Base-by-base conservation (phyloP, 108 stramenopile genomes). In the Aureococcus anophagefferens region DNA sequence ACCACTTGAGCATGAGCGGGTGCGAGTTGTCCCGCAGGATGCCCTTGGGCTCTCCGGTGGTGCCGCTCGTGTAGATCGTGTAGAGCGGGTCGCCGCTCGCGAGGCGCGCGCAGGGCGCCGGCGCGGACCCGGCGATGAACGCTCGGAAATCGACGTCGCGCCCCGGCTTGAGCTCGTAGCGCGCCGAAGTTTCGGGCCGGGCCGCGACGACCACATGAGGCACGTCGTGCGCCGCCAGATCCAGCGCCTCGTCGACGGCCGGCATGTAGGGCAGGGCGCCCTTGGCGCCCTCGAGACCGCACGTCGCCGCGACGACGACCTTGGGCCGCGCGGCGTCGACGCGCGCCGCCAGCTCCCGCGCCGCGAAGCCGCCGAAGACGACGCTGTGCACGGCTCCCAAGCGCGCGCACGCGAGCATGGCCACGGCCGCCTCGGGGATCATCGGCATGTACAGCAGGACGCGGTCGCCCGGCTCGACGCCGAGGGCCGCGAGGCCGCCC, bases 361-460 rank as follows among this genome's bases (percentile, higher is more conserved):
- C 68, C 28, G 92, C 88, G 75, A 93, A 93, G 25, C 90, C 92
- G 33, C 89, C 92, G 81, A 91, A 93, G 9, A 93, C 92, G 30
- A 93, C 92, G 36, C 77, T 80, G 71, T 93, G 92, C 30, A 90
- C 74, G 17, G 92, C 92, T 30, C 91, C 89, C 63, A 92, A 79
- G 28, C 88, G 75, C 14, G 87, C 79, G 70, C 89, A 90, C 17
- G 88, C 87, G 15, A 93, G 73, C 90, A 93, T 90, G 30, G 90
- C 87, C 45, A 93, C 74, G 5, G 79, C 68, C 40, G 87, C 78
- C 69, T 93, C 83, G 0, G 92, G 92, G 28, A 93, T 86, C 82
- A 88, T 87, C 9, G 92, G 90, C 88, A 90, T 86, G 83, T 93
- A 93, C 69, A 91, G 83, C 32, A 91, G 72, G 29, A 92, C 89